Conservation (phyloP, 2,329 filamentous ascomycete species). For the Cladophialophora bantiana region DNA sequence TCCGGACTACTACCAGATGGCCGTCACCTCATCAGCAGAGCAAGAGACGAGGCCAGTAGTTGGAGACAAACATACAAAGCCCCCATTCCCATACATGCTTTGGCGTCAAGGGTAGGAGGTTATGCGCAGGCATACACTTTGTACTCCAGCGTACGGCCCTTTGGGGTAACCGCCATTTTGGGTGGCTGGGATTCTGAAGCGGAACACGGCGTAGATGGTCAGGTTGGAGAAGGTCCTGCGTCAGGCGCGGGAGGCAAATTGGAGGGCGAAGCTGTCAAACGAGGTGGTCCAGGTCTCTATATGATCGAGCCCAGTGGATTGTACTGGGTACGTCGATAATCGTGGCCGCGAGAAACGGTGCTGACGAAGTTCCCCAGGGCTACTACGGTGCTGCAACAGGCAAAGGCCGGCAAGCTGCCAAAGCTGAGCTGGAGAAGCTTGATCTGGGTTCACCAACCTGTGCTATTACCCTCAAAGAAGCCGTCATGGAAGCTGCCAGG, state of each 20-base stretch:
- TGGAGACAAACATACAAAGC: conserved; percentile 96
- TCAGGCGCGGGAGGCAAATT: conserved; percentile 85
- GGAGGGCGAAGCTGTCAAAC: conserved; percentile 63
- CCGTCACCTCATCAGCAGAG: conserved; percentile 91
- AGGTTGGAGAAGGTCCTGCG: conserved; percentile 81
- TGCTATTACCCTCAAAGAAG: conserved; percentile 78
- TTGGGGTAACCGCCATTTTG: conserved; percentile 93
- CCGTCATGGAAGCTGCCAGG: conserved; percentile 91
- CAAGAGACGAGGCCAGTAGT: conserved; percentile 87
- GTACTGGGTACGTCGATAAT: conserved; percentile 74
- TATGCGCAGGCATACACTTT: conserved; percentile 98
- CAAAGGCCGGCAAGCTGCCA: conserved; percentile 94
- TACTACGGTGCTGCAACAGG: conserved; percentile 98
- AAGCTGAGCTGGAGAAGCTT: conserved; percentile 97
- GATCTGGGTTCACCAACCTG: conserved; percentile 75
- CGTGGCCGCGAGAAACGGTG: conserved; percentile 4
- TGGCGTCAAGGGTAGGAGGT: conserved; percentile 90
- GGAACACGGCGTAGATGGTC: conserved; percentile 84
- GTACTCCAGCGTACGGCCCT: conserved; percentile 94
- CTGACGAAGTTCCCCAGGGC: conserved; percentile 59
- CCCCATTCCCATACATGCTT: conserved; percentile 85
- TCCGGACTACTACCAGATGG: conserved; percentile 95
- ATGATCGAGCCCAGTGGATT: conserved; percentile 98
- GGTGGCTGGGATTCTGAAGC: conserved; percentile 91
- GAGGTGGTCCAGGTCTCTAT: conserved; percentile 92